Base-by-base conservation (phyloP, 768 basidiomycete genomes). In the Lactarius psammicola region DNA sequence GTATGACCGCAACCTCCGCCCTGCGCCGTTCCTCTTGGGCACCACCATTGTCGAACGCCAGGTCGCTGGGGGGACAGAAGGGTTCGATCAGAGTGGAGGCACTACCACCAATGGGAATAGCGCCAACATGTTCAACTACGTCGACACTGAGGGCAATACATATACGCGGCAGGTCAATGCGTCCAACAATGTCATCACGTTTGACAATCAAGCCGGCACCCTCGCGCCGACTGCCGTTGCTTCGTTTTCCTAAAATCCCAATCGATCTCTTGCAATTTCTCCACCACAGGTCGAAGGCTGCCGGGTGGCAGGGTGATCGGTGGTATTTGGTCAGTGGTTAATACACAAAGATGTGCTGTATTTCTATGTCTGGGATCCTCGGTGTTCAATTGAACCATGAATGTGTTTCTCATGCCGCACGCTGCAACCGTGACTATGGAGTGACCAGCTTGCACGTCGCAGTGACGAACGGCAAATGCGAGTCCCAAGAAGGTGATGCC, bases 91-190 rank as follows among this genome's bases (percentile, higher is more conserved):
- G 71, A 74, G 74, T 8, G 89, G 86, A n/a, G n/a, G n/a, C n/a
- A n/a, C n/a, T n/a, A n/a, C n/a, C 9, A 51, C 18, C 0, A 89
- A 89, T 62, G 89, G 89, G 33, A 88, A 86, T 8, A 89, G 79
- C 75, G 83, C 81, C 75, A 91, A 91, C 72, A 81, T 80, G 1
- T 87, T 92, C 75, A 74, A 73, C 40, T 93, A 90, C 71, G 67
- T 74, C 17, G 89, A 92, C 72, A 69, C 70, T 53, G 74, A 75
- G 6, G 86, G 46, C 4, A 49, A 49, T 49, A 23, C 46, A 23
- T 49, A 49, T 4, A 23, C 46, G 23, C 79, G 89, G 61, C 71
- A 77, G 28, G 89, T 93, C 61, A 78, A 84, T 65, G 86, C 88
- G 5, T 82, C 82, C 3, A 77, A 83, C 68, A 82, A 87, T 71